phyloP scores from a whole-genome alignment of 2,329 filamentous ascomycete species.

The Penicillium griseofulvum region DNA sequence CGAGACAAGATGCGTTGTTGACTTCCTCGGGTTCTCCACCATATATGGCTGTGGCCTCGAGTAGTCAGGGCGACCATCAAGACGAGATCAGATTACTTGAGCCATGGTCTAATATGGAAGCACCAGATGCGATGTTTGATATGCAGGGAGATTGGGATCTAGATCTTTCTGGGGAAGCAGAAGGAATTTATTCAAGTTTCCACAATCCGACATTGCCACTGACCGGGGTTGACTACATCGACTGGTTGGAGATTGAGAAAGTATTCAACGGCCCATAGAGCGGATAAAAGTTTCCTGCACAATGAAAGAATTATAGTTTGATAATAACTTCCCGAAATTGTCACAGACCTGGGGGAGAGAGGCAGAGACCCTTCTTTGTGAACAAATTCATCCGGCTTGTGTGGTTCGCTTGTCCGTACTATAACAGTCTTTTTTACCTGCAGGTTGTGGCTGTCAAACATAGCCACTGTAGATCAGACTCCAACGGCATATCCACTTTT shows the following conservation, averaged over 20 bases:
- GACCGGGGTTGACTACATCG: conserved; percentile 22
- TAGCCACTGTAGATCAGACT: background rate
- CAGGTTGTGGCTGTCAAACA: background rate
- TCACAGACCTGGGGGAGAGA: too few species aligned
- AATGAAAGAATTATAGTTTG: too few species aligned
- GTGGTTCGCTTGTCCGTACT: background rate
- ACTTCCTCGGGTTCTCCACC: background rate
- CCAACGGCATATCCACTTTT: background rate
- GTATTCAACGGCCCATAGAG: conserved; percentile 15
- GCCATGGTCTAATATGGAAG: conserved; percentile 8
- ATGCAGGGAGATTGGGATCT: conserved; percentile 16
- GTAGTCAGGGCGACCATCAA: background rate
- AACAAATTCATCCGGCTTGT: background rate
- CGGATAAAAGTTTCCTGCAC: too few species aligned
- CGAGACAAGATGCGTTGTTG: background rate
- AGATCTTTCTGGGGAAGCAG: conserved; percentile 19
- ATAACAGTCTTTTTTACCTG: background rate
- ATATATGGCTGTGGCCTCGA: background rate
- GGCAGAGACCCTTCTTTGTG: too few species aligned
- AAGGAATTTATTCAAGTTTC: conserved; percentile 24
- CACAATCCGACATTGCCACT: conserved; percentile 19
- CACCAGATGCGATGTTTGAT: conserved; percentile 11
- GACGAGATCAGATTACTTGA: conserved; percentile 16
- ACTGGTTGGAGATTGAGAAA: conserved; percentile 26
- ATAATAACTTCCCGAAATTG: too few species aligned